These are phyloP conservation scores for Naganishia onofrii DNA, from an alignment of 768 basidiomycete genomes.

Conservation along the genomic window DNA sequence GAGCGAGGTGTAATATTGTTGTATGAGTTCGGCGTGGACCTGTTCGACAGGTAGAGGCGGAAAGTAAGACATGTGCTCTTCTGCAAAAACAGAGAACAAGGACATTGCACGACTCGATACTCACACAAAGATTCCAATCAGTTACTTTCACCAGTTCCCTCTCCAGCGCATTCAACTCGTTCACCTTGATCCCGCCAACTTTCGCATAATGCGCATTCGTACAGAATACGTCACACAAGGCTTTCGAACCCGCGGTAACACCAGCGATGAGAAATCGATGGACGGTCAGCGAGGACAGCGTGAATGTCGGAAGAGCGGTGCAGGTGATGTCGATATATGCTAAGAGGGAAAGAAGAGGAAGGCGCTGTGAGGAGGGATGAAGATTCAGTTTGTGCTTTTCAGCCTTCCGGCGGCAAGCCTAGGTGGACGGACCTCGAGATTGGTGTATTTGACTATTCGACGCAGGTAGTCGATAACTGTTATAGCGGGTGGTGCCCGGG, in stretches of 20 bases:
- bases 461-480: slow-evolving; percentile 85
- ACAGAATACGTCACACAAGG: slow-evolving; percentile 91
- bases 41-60: slow-evolving; percentile 52
- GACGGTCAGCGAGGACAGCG: slow-evolving; percentile 89
- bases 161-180: slow-evolving; percentile 91
- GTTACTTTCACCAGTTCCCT: slow-evolving; percentile 86
- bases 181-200: slow-evolving; percentile 88
- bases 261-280: slow-evolving; percentile 96
- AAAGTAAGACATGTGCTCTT: slow-evolving; percentile 8
- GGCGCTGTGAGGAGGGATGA: slow-evolving; percentile 52
- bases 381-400: slow-evolving; percentile 74
- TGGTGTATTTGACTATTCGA: slow-evolving; percentile 90
- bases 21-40: slow-evolving; percentile 85
- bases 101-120: slow-evolving; percentile 38
- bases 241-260: slow-evolving; percentile 88
- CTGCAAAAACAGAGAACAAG: neutral
- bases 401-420: slow-evolving; percentile 51
- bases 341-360: slow-evolving; percentile 51
- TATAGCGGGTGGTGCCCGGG: slow-evolving; percentile 82
- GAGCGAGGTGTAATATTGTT: slow-evolving; percentile 91
- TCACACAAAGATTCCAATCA: slow-evolving; percentile 89
- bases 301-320: slow-evolving; percentile 79
- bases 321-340: slow-evolving; percentile 63
- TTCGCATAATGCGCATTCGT: slow-evolving; percentile 91
- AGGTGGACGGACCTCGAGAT: slow-evolving; percentile 72